Base-by-base conservation (phyloP, 1,139 yeast species). In the Lodderomyces parapsilosis region DNA sequence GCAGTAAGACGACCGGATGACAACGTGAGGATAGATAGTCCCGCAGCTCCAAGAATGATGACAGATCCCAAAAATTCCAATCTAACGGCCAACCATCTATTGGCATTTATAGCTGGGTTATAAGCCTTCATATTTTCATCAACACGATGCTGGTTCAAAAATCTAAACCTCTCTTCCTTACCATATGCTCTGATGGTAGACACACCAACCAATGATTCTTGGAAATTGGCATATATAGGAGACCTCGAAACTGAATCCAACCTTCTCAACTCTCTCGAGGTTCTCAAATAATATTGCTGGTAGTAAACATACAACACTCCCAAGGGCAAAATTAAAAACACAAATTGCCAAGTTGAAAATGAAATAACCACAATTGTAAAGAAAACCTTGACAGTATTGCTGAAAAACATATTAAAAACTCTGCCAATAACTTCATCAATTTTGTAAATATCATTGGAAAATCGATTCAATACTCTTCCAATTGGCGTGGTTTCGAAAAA, bases 401-500 rank as follows among this genome's bases (percentile, higher is more conserved):
- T 68, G 63, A 91, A 86, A 57, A 93, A 90, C 78, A 85, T 86
- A 23, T 85, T 76, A 58, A 93, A 89, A 0, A 88, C 88, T 58
- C 96, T 76, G 9, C 93, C 90, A 52, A 93, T 73, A 27, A 85
- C 74, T 62, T 90, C 96, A 65, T 93, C 99, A 49, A 93, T 84
- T 58, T 90, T 88, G 68, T 89, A 89, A 43, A 94, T 82, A 71
- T 93, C 99, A 62, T 83, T 90, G 6, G 98, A 89, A 61, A 93
- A 93, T 60, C 99, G 76, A 71, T 94, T 94, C 64, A 93, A 74
- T 47, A 94, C 81, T 63, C 99, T 80, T 30, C 99, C 99, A 50
- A 93, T 80, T 40, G 99, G 99, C 0, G 98, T 93, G 0, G 97
- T 90, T 65, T 94, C 99, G 59, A 94, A 93, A 62, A 94, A 93